Conservation (phyloP, 345 rosid species). For the Linum trigynum region DNA sequence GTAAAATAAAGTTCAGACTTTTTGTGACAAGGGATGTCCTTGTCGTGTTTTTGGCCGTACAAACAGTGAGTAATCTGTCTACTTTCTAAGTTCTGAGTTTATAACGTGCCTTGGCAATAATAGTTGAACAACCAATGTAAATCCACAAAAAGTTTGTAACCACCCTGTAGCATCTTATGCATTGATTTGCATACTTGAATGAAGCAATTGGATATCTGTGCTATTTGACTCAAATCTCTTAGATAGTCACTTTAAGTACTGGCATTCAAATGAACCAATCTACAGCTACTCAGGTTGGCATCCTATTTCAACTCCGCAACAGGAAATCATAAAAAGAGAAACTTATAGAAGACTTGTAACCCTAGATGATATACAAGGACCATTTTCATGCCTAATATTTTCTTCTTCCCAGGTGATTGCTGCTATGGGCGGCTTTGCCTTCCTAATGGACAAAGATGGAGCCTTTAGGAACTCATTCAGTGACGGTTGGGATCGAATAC, state of each 20-base stretch:
- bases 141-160: background rate
- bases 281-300: background rate
- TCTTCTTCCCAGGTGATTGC: constrained; percentile 46
- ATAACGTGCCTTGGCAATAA: background rate
- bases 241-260: background rate
- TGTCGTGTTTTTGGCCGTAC: constrained; percentile 80
- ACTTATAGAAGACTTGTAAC: background rate
- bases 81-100: background rate
- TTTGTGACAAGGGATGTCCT: constrained; percentile 93
- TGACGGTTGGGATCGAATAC: constrained; percentile 87
- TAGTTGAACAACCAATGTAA: background rate
- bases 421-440: constrained; percentile 72
- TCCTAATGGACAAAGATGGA: constrained; percentile 87
- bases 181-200: background rate
- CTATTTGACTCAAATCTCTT: background rate
- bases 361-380: background rate
- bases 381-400: background rate
- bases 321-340: background rate
- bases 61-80: constrained; percentile 42
- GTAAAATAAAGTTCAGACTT: constrained; percentile 76
- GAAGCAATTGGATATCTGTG: background rate
- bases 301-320: background rate
- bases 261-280: background rate
- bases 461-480: constrained; percentile 82
- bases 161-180: background rate